Percentiles rank a stretch among this genome's conserved stretches.
phyloP scores from a whole-genome alignment of 2,329 filamentous ascomycete species.

The Sclerotinia trifoliorum region DNA sequence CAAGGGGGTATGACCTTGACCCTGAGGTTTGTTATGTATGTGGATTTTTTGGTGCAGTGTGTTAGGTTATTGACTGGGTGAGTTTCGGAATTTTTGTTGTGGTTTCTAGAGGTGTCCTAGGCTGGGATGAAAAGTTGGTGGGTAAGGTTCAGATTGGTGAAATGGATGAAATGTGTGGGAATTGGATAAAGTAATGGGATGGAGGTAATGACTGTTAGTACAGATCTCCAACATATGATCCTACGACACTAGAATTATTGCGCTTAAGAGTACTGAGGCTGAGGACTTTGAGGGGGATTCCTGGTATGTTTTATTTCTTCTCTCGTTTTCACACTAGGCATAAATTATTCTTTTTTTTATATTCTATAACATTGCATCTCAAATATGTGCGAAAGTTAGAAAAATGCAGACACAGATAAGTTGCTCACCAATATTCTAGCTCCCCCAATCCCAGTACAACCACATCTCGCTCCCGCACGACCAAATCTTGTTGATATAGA shows the following conservation, averaged over 20 bases:
- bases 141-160: background rate
- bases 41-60: constrained; percentile 52
- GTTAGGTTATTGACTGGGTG: constrained; percentile 54
- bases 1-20: constrained; percentile 53
- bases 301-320: constrained; percentile 34
- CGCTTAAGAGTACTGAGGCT: constrained; percentile 51
- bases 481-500: constrained; percentile 32
- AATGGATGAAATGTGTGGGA: constrained; percentile 5
- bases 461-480: constrained; percentile 28
- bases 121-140: background rate
- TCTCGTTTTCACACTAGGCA: background rate
- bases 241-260: constrained; percentile 53
- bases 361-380: background rate
- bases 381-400: background rate
- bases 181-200: constrained; percentile 25
- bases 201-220: constrained; percentile 36
- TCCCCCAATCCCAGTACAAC: constrained; percentile 28
- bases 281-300: constrained; percentile 53
- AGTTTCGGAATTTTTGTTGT: constrained; percentile 17
- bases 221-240: constrained; percentile 53
- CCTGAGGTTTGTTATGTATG: constrained; percentile 56
- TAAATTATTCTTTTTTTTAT: too few species aligned
- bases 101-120: too few species aligned
- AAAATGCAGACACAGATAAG: constrained; percentile 24
- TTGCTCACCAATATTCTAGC: constrained; percentile 31